Conservation (phyloP, 306 rosid genomes). For the Dryas octopetala region DNA sequence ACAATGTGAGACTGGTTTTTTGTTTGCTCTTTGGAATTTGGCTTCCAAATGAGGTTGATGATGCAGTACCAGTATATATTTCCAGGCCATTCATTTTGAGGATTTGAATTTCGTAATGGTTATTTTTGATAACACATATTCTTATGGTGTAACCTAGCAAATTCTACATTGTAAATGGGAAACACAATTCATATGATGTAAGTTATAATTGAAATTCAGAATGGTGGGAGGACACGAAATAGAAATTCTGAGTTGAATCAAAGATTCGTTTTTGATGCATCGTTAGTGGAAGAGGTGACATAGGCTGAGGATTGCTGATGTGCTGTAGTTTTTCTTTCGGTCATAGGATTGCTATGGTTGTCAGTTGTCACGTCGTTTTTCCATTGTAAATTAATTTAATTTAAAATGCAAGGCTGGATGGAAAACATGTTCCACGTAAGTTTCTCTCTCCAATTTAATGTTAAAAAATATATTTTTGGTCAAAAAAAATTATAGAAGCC, state of each 20-base stretch:
- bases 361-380: no score
- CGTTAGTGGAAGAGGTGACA: no score
- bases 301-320: no score
- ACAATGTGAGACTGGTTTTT: neutral
- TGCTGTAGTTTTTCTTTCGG: no score
- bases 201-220: neutral
- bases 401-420: no score
- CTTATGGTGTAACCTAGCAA: neutral
- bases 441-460: no score
- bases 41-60: neutral
- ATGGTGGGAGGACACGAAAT: neutral
- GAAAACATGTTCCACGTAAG: no score
- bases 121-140: neutral
- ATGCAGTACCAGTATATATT: neutral
- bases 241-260: conserved; percentile 4
- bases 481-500: no score
- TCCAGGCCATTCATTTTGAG: conserved; percentile 4
- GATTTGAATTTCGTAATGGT: neutral
- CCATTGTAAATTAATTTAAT: no score
- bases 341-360: no score
- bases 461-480: no score
- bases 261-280: neutral
- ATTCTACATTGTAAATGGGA: conserved; percentile 4
- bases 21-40: neutral
- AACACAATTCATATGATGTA: neutral